These are phyloP conservation scores for Flaveria linearis DNA, from an alignment of 129 eudicot genomes.

Conservation along the genomic window DNA sequence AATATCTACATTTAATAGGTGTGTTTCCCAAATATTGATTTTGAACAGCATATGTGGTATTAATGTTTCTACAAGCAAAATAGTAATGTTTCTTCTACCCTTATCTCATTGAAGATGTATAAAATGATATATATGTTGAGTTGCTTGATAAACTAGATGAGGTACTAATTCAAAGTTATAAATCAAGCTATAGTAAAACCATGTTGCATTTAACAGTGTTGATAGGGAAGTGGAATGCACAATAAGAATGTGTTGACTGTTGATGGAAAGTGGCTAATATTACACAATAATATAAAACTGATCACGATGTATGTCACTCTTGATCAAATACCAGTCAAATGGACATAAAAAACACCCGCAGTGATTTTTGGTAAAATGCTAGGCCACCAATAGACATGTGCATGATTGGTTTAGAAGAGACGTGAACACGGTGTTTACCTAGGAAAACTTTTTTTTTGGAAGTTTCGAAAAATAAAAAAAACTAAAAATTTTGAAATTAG, in stretches of 20 bases:
- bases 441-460: too few species aligned
- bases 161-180: background rate
- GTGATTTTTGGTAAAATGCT: background rate
- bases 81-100: background rate
- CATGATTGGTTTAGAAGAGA: background rate
- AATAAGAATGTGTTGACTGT: too few species aligned
- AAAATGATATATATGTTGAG: background rate
- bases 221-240: background rate
- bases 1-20: background rate
- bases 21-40: background rate
- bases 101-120: too few species aligned
- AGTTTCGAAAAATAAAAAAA: too few species aligned
- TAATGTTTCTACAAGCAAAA: background rate
- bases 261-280: background rate
- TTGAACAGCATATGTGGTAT: background rate
- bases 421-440: background rate
- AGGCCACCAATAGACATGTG: background rate
- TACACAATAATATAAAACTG: background rate
- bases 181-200: background rate
- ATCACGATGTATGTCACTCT: background rate
- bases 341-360: background rate
- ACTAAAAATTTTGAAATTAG: background rate
- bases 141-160: conserved; percentile 4
- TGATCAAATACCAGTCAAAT: background rate
- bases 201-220: background rate